Base-by-base conservation (phyloP, 805 yeast genomes). In the Lipomyces anomalus region DNA sequence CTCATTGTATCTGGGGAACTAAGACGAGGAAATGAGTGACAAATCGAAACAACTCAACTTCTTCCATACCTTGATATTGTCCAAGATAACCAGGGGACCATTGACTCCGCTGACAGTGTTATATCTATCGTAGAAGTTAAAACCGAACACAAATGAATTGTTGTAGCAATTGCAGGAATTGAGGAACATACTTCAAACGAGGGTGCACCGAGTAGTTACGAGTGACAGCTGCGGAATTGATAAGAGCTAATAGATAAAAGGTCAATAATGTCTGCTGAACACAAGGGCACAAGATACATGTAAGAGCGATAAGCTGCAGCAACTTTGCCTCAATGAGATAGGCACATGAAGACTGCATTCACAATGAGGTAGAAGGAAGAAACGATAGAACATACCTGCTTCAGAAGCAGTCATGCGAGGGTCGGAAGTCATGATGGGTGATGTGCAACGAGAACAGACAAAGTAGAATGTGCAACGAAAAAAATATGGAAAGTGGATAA, bases 41-140 rank as follows among this genome's bases (percentile, higher is more conserved):
- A 33, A 6, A 17, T 20, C 21, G 13, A 22, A 6, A 35, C 7
- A 6, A 6, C 32, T 20, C 39, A 16, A 17, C 4, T 13, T 16
- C 6, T 13, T 5, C 17, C 43, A 20, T 34, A 46, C 56, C 52
- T 84, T 84, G 61, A 84, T 92, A 54, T 84, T 82, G 64, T 84
- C 90, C 57, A 84, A 70, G 58, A 84, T 89, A 51, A 92, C 98
- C 66, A 92, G 78, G 4, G 99, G 99, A 53, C 99, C 99, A 68
- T 94, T 92, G 61, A 92, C 95, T 67, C 97, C 97, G 44, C 90
- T 90, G 51, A 92, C 98, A 24, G 98, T 92, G 73, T 92, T 92
- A 71, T 92, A 92, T 61, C 82, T 84, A 60, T 84, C 65, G 33
- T 4, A 16, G 18, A 22, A 21, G 17, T 36, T 21, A 24, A n/a